These are phyloP conservation scores for Mycothermus thermophilus DNA, from an alignment of 495 filamentous ascomycete species.

Conservation along the genomic window DNA sequence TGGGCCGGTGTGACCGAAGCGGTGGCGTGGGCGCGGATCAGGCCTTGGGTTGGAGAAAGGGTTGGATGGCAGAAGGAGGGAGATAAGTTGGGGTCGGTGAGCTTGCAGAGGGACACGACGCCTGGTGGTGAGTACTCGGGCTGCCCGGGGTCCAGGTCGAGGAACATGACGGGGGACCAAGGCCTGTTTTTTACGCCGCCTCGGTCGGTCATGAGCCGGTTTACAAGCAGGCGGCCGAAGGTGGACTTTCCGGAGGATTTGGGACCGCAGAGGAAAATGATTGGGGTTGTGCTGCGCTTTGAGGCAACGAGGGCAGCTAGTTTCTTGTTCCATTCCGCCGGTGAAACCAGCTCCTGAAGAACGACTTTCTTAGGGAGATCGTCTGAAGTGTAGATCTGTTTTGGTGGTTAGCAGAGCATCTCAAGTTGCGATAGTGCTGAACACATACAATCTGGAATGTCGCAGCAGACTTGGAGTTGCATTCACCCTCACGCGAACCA, in stretches of 20 bases:
- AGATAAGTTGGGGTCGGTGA: slow-evolving; percentile 52
- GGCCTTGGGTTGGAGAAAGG: slow-evolving; percentile 8
- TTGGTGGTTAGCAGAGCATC: slow-evolving; percentile 7
- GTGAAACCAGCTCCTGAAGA: slow-evolving; percentile 47
- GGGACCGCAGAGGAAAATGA: slow-evolving; percentile 57
- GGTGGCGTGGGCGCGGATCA: slow-evolving; percentile 55
- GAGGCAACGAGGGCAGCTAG: slow-evolving; percentile 24
- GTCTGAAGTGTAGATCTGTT: slow-evolving; percentile 33
- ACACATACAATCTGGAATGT: slow-evolving; percentile 30
- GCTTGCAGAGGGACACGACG: slow-evolving; percentile 54
- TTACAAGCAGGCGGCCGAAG: slow-evolving; percentile 61
- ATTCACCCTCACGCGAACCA: no score
- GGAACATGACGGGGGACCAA: slow-evolving; percentile 38
- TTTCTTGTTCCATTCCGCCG: slow-evolving; percentile 50
- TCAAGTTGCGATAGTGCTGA: not conserved
- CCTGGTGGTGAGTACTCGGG: slow-evolving; percentile 71
- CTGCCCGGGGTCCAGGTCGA: slow-evolving; percentile 76
- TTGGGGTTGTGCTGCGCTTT: slow-evolving; percentile 25
- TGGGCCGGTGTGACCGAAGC: slow-evolving; percentile 54
- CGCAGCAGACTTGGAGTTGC: slow-evolving; percentile 1
- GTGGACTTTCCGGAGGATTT: slow-evolving; percentile 83
- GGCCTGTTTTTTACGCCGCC: slow-evolving; percentile 12
- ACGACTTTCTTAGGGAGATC: slow-evolving; percentile 29
- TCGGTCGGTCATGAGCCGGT: slow-evolving; percentile 49
- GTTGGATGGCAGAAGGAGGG: slow-evolving; percentile 60